These are phyloP conservation scores for Parathielavia hyrcaniae DNA, from an alignment of 495 filamentous ascomycete genomes.

Conservation along the genomic window DNA sequence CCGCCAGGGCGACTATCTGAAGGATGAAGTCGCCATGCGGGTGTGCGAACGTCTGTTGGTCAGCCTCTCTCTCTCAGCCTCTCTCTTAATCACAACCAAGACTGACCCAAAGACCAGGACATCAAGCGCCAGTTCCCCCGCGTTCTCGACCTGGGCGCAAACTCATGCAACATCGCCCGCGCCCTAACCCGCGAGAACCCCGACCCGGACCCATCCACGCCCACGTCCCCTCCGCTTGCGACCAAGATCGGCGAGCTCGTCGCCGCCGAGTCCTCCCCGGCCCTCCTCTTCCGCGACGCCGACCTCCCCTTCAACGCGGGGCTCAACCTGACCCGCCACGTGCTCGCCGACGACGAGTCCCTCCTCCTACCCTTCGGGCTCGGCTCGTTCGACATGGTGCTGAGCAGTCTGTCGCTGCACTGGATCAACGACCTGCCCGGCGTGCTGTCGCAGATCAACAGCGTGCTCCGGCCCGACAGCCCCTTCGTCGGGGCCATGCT, in stretches of 20 bases:
- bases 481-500: conserved; percentile 96
- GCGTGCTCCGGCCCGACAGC: conserved; percentile 77
- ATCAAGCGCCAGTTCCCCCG: conserved; percentile 80
- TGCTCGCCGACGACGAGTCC: conserved; percentile 62
- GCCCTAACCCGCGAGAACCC: conserved; percentile 64
- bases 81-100: neutral
- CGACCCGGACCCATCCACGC: conserved; percentile 47
- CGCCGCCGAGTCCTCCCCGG: conserved; percentile 71
- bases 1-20: conserved; percentile 79
- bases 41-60: conserved; percentile 84
- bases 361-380: conserved; percentile 73
- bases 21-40: conserved; percentile 80
- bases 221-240: conserved; percentile 56
- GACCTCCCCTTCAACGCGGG: conserved; percentile 73
- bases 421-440: conserved; percentile 97
- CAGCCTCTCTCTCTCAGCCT: conserved; percentile 14
- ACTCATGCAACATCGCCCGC: conserved; percentile 88
- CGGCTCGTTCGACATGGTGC: conserved; percentile 78
- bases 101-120: conserved; percentile 49
- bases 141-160: conserved; percentile 91
- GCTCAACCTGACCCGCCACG: conserved; percentile 62
- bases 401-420: conserved; percentile 83
- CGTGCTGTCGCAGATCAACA: conserved; percentile 71
- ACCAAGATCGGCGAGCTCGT: conserved; percentile 63
- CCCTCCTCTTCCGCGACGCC: conserved; percentile 76